Evolutionary conservation across 768 basidiomycete species (phyloP).

Genomic region (Podaxis sp.): DNA sequence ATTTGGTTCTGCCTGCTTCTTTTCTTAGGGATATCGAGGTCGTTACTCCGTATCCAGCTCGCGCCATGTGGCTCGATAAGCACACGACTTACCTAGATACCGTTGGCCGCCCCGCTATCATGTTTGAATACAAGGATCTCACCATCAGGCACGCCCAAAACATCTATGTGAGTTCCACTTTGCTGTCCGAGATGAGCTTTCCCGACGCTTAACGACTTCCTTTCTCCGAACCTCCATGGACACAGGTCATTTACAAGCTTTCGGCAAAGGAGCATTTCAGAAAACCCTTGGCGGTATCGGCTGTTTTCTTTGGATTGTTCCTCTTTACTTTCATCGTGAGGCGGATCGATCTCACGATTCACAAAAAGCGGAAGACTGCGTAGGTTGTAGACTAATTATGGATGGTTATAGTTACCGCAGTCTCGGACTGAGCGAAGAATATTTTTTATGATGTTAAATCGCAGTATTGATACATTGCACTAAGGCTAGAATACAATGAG

Average conservation of each 20-base stretch:
- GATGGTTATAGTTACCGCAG: constrained; percentile 16
- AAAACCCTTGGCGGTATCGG: constrained; percentile 80
- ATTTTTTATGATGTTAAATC: constrained; percentile 11
- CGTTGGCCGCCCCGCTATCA: constrained; percentile 77
- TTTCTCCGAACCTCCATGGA: constrained; percentile 2
- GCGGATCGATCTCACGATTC: constrained; percentile 47
- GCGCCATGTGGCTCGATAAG: constrained; percentile 56
- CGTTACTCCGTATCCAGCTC: constrained; percentile 73
- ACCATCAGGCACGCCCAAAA: constrained; percentile 77
- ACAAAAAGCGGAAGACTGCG: constrained; percentile 38
- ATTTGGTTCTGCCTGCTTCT: constrained; percentile 11
- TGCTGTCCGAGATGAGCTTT: background rate
- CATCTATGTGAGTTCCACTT: constrained; percentile 68
- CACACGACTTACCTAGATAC: constrained; percentile 93
- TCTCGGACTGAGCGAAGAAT: constrained; percentile 9
- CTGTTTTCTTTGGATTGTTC: constrained; percentile 70
- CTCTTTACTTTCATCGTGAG: constrained; percentile 39
- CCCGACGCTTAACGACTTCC: background rate
- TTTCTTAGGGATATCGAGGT: constrained; percentile 70
- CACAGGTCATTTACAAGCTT: constrained; percentile 85
- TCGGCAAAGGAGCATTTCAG: constrained; percentile 77
- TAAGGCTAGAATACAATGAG: constrained; percentile 1
- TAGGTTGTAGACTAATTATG: constrained; percentile 24
- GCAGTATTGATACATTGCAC: constrained; percentile 12
- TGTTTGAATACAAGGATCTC: constrained; percentile 68